Evolutionary conservation across 2,329 filamentous ascomycete genomes (phyloP), one percentile per base, ranked within the genome.

Genomic region (Cladosporium colombiae): DNA sequence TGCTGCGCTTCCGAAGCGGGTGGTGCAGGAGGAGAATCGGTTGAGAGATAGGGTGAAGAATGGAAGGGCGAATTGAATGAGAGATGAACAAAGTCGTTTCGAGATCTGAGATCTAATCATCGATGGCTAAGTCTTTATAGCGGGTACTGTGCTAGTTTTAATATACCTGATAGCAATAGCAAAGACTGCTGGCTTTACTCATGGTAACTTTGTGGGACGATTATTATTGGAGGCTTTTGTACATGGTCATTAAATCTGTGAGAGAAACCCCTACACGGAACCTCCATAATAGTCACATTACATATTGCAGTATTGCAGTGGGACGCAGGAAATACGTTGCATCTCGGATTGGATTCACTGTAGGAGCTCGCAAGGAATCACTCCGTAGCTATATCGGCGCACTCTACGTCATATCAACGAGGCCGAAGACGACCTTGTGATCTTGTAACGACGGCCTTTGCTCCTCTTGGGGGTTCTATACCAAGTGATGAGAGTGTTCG

Each of bases 11-110:
- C 92, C 92, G 0, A 82, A 85, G 76, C 81, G 80, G 16, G 81
- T 95, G 29, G 88, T 94, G 0, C 80, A 85, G 69, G 80, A 85
- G 18, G 92, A 96, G 78, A 85, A 89, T 70, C 80, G 75, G 67
- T 68, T 91, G 7, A 79, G 88, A 61, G 85, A 87, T 82, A n/a
- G 31, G 27, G 29, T 56, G 52, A 64, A 31, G 37, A 64, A 64
- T 49, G 62, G 62, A n/a, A 64, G 35, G 52, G 31, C 35, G 10
- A 33, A 4, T 25, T 64, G 18, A n/a, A n/a, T n/a, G n/a, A n/a
- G n/a, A n/a, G n/a, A n/a, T n/a, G n/a, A n/a, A n/a, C n/a, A n/a
- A n/a, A n/a, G n/a, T n/a, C n/a, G n/a, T n/a, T n/a, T n/a, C n/a
- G n/a, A n/a, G n/a, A n/a, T n/a, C n/a, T n/a, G n/a, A n/a, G n/a